phyloP scores from a whole-genome alignment of 2,329 filamentous ascomycete genomes.

The Stachybotrys echinatus region DNA sequence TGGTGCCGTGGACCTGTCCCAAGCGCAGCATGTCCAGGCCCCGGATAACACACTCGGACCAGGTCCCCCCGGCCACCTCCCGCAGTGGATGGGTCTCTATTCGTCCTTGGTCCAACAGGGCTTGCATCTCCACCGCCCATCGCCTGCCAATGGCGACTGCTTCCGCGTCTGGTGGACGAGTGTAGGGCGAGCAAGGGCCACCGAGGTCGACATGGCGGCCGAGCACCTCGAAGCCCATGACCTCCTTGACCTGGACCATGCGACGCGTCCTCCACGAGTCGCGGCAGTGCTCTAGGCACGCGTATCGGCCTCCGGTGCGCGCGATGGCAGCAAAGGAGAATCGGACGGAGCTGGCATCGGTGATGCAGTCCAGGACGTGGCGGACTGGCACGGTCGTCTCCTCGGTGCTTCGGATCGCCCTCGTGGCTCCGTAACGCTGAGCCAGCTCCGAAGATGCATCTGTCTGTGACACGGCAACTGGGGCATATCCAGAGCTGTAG shows the following conservation, averaged over 20 bases:
- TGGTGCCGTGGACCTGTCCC: too few species aligned
- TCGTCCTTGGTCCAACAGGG: slow-evolving; percentile 2
- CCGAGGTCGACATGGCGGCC: slow-evolving; percentile 1
- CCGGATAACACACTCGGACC: too few species aligned
- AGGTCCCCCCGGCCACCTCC: slow-evolving; percentile 3
- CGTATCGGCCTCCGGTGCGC: slow-evolving; percentile 23
- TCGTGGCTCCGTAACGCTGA: slow-evolving; percentile 13
- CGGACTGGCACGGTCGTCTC: slow-evolving; percentile 10
- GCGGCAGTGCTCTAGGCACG: slow-evolving; percentile 19
- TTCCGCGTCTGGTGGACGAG: neutral
- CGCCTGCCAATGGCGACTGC: slow-evolving; percentile 1
- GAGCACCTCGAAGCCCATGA: slow-evolving; percentile 13
- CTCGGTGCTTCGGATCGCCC: slow-evolving; percentile 9
- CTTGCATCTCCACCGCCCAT: slow-evolving; percentile 9
- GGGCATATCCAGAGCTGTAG: slow-evolving; percentile 9
- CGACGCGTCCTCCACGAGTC: slow-evolving; percentile 15
- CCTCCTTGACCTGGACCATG: slow-evolving; percentile 12
- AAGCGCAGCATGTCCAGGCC: too few species aligned
- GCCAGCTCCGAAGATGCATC: slow-evolving; percentile 9
- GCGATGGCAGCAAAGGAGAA: slow-evolving; percentile 18
- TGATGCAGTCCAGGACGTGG: slow-evolving; percentile 25
- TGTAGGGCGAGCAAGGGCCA: neutral
- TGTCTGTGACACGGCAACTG: slow-evolving; percentile 12
- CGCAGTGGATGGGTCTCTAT: slow-evolving; percentile 3
- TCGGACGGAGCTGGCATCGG: slow-evolving; percentile 15